Conservation (phyloP, 2,329 filamentous ascomycete species). For the Daldinia eschscholtzii region DNA sequence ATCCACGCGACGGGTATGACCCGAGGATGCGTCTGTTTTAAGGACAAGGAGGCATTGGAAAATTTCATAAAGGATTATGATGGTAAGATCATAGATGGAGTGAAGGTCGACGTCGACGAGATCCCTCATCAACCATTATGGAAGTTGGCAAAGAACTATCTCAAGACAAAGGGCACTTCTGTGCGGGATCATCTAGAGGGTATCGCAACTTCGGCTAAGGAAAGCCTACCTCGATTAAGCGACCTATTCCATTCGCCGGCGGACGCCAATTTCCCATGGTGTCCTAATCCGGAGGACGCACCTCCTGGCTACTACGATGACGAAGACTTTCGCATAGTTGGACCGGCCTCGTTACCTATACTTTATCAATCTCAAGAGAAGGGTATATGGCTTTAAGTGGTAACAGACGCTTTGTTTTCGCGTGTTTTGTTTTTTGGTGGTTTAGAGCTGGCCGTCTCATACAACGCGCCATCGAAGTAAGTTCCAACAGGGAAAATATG, state of each 20-base stretch:
- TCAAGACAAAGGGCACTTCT: neutral
- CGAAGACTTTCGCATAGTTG: neutral
- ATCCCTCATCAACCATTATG: neutral
- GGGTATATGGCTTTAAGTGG: neutral
- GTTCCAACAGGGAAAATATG: neutral
- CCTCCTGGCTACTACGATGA: neutral
- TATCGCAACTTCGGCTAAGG: neutral
- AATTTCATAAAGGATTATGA: neutral
- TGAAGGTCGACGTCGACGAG: neutral
- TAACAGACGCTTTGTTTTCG: neutral
- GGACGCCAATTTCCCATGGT: neutral
- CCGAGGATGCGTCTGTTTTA: conserved; percentile 9
- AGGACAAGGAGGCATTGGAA: neutral
- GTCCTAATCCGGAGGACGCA: conserved; percentile 1
- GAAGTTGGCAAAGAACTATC: neutral
- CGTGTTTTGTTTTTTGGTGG: neutral
- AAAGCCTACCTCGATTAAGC: neutral
- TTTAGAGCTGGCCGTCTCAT: neutral
- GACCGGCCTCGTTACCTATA: neutral
- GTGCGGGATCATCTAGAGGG: neutral
- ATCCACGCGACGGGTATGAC: neutral
- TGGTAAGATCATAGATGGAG: neutral
- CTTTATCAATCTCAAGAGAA: too few relatives aligned
- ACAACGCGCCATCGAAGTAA: neutral
- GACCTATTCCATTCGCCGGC: neutral